phyloP scores from a whole-genome alignment of 768 basidiomycete species.

The Sporobolomyces phaffii region DNA sequence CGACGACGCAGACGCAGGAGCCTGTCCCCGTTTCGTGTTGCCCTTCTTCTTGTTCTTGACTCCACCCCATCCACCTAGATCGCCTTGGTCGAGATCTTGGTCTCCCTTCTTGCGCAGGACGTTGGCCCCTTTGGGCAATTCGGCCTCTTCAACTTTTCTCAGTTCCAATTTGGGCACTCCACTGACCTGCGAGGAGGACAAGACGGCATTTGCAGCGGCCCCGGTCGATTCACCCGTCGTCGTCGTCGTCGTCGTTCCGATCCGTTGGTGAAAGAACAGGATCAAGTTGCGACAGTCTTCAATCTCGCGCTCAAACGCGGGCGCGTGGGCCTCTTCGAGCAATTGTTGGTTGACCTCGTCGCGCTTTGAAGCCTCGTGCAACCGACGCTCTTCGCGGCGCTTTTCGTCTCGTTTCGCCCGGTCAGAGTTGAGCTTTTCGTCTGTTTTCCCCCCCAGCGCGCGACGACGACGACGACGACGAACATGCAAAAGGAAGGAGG shows the following conservation, averaged over 20 bases:
- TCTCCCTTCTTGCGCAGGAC: constrained; percentile 91
- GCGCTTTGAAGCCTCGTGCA: constrained; percentile 70
- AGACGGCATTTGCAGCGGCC: constrained; percentile 39
- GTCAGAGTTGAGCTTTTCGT: constrained; percentile 76
- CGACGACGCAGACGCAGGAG: constrained; percentile 15
- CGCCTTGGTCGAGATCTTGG: constrained; percentile 63
- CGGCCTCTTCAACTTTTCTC: constrained; percentile 66
- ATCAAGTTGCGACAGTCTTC: constrained; percentile 94
- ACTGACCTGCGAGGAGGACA: constrained; percentile 45
- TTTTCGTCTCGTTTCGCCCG: constrained; percentile 71
- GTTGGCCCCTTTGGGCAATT: constrained; percentile 55
- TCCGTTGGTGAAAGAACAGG: constrained; percentile 58
- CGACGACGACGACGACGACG: too few relatives aligned
- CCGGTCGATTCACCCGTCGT: constrained; percentile 45
- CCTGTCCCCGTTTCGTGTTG: constrained; percentile 41
- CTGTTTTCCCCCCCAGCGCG: too few relatives aligned
- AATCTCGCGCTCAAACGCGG: constrained; percentile 86
- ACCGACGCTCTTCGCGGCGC: constrained; percentile 65
- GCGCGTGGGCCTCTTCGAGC: constrained; percentile 80
- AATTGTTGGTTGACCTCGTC: constrained; percentile 70
- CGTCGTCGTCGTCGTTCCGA: constrained; percentile 29
- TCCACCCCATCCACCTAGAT: constrained; percentile 53
- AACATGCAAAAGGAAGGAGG: too few relatives aligned
- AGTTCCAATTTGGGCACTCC: constrained; percentile 76
- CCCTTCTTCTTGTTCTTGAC: constrained; percentile 57